Conservation (phyloP, 2,329 filamentous ascomycete genomes). For the Paraconiothyrium brasiliense region DNA sequence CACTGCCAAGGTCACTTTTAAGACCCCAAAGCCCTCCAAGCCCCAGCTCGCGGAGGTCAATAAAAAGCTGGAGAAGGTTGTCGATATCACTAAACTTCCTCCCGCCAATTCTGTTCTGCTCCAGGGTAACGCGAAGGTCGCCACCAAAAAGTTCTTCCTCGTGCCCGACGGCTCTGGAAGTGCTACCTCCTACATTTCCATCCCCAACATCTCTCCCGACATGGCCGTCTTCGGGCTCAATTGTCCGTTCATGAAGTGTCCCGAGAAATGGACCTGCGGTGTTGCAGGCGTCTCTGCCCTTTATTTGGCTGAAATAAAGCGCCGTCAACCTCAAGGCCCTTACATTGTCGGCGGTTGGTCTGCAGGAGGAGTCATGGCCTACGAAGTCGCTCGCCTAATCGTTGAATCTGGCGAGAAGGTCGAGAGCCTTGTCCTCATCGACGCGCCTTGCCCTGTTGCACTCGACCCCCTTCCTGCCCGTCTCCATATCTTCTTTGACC, state of each 20-base stretch:
- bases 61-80: conserved; percentile 53
- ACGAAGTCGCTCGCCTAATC: conserved; percentile 60
- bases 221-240: conserved; percentile 67
- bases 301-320: conserved; percentile 75
- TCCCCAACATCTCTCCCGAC: conserved; percentile 63
- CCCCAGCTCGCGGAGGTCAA: conserved; percentile 60
- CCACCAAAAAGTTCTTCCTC: conserved; percentile 64
- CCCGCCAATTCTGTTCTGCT: conserved; percentile 65
- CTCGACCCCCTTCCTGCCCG: conserved; percentile 61
- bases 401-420: conserved; percentile 60
- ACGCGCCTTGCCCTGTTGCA: conserved; percentile 63
- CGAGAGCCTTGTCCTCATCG: conserved; percentile 62
- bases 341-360: conserved; percentile 66
- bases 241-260: conserved; percentile 76
- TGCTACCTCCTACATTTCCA: conserved; percentile 73
- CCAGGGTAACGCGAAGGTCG: conserved; percentile 65
- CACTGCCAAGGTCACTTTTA: conserved; percentile 28
- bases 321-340: conserved; percentile 72
- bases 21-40: conserved; percentile 25
- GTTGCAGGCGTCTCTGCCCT: conserved; percentile 71
- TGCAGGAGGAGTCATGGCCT: conserved; percentile 64
- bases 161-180: conserved; percentile 64
- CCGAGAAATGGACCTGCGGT: conserved; percentile 71
- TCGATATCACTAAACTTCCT: conserved; percentile 56
- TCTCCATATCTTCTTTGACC: conserved; percentile 77